Base-by-base conservation (phyloP, 352 stramenopile genomes). In the Globisporangium nunn region DNA sequence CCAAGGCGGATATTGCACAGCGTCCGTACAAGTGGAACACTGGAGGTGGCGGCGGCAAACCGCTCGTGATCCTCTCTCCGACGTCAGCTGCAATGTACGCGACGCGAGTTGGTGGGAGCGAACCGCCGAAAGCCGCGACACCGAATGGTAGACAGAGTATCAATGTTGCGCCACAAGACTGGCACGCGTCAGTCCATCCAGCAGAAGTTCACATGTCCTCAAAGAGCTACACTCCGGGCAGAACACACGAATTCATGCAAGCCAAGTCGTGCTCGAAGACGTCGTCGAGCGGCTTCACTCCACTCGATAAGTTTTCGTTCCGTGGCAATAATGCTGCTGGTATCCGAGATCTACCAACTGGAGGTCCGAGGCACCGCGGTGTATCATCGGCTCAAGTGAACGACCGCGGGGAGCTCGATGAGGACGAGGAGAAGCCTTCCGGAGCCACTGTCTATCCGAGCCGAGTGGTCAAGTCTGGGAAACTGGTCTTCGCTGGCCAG, bases 231-330 rank as follows among this genome's bases (percentile, higher is more conserved):
- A 11, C 23, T 30, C 44, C 44, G n/a, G 28, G 18, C 3, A 10
- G 18, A 14, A 28, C 12, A 8, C 44, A 23, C 6, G 35, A 59
- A 11, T 33, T 35, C 31, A 6, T 31, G 51, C 53, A 61, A 33
- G 53, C 59, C 50, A 62, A 62, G 31, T 62, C 57, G 23, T 62
- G 57, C 30, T 64, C 58, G 6, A 61, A 61, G 53, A n/a, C 56
- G 29, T 46, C 39, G 18, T 40, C 43, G 29, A 48, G 50, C 28
- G 39, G 45, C 46, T 61, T 64, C 30, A 49, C 18, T 28, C 30
- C 31, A 30, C 49, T 56, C 33, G 50, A 54, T n/a, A 54, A 54
- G 31, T 30, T 54, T 7, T 14, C 29, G 12, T 56, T 61, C 30
- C 46, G 59, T 23, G 29, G 30, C 31, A 43, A 45, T 43, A 15